Evolutionary conservation across 805 yeast genomes (phyloP), one percentile per base, ranked within the genome.

Genomic region (Metschnikowia amazonensis): DNA sequence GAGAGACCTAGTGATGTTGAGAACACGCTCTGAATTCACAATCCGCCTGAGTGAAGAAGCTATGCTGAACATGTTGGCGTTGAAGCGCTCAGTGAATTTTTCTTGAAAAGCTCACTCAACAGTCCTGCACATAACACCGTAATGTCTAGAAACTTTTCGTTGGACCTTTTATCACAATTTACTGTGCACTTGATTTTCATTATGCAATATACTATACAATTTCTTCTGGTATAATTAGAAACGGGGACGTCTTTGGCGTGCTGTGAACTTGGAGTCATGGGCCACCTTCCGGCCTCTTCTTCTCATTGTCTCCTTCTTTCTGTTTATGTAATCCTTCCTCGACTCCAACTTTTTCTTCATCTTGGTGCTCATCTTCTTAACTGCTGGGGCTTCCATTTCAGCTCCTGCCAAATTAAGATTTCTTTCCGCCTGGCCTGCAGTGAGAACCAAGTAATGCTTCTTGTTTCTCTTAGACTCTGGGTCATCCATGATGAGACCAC

Each of bases 271-370:
- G 48, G 96, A 86, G 64, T 94, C 99, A 50, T 74, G 75, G 3
- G 98, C 96, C 5, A 92, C 98, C 33, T 70, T 66, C 63, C 86
- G 86, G 36, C 99, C 99, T 60, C 98, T 80, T 65, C 85, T 86
- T 60, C 84, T 84, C 92, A 86, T 89, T 45, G 90, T 72, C 45
- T 87, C 96, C 74, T 94, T 94, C 86, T 94, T 94, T 64, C 99
- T 80, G 57, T 73, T 73, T 55, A 94, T 89, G 63, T 76, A 94
- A 3, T 82, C 94, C 64, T 88, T 89, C 58, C 76, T 80, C 3
- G 86, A 72, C 68, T 92, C 98, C 50, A 78, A 63, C 47, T 76
- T 74, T 63, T 77, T 81, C 57, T 65, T 59, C 62, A 67, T 65
- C 58, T 76, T 76, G 58, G 70, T 75, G 53, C 71, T 74, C 57